Evolutionary conservation across 2,329 filamentous ascomycete genomes (phyloP), one percentile per base, ranked within the genome.

Genomic region (Paracoccidioides brasiliensis): DNA sequence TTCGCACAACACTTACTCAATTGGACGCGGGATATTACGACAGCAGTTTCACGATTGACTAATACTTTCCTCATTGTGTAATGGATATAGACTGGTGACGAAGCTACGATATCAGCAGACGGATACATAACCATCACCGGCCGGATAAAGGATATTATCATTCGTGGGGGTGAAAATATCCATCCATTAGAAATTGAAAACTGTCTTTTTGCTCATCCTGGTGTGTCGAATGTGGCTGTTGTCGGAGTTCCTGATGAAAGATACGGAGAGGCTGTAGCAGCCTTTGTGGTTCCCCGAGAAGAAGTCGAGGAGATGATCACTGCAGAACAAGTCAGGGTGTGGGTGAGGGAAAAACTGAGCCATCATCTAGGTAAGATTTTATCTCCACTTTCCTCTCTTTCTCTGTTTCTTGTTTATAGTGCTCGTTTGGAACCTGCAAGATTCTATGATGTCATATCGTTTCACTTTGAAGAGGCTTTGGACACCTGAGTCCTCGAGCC

Each of bases 141-240:
- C 3, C 79, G 90, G 14, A 91, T 95, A 66, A 97, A 97, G 71
- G 93, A 98, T 67, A 72, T 97, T 55, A 96, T 98, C 63, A 97
- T 97, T 67, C 81, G 89, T 32, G 91, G 88, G 33, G 93, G 93
- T 30, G 93, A 97, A 69, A 98, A 98, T 68, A 95, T 96, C 55
- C 88, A 95, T 68, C 93, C 93, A 0, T 76, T 95, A 5, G 93
- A 97, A 69, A 79, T 97, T 3, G 93, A 98, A 69, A 90, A 94
- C 66, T 91, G 83, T 61, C 77, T 97, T 5, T 82, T 95, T 58
- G 80, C 80, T 43, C 84, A 91, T 66, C 77, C 81, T 1, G 76
- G 77, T 3, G 77, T 97, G 0, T 76, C 78, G 12, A 89, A 96
- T 60, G 88, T 82, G 3, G 88, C 84, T 60, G 88, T 95, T 1